phyloP scores from a whole-genome alignment of 192 early-diverging fungal genomes.

The Anaeromyces robustus region DNA sequence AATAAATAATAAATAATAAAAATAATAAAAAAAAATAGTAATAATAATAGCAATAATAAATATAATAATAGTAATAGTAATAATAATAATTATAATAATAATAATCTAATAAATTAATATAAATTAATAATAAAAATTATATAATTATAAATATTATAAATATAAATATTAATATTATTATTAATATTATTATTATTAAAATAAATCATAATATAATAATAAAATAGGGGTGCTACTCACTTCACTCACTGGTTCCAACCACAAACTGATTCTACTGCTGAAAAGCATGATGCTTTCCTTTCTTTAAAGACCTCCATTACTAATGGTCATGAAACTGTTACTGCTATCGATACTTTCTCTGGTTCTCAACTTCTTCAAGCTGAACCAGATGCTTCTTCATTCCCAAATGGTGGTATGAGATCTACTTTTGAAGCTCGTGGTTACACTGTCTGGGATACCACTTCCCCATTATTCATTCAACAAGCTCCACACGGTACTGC shows the following conservation, averaged over 20 bases:
- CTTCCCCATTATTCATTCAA: conserved; percentile 83
- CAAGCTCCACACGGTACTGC: conserved; percentile 79
- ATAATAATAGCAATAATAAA: too few relatives aligned
- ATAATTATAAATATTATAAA: too few relatives aligned
- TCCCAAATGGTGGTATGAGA: conserved; percentile 96
- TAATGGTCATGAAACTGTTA: conserved; percentile 67
- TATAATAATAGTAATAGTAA: too few relatives aligned
- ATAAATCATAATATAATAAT: too few relatives aligned
- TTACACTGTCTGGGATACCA: conserved; percentile 99
- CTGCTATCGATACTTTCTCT: conserved; percentile 88
- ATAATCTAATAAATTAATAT: too few relatives aligned
- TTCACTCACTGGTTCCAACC: conserved; percentile 99
- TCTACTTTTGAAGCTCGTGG: conserved; percentile 98
- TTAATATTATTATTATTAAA: too few relatives aligned
- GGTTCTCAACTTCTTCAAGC: conserved; percentile 94
- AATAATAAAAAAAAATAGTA: too few relatives aligned
- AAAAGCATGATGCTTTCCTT: conserved; percentile 99
- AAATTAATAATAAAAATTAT: too few relatives aligned
- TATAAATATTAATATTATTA: too few relatives aligned
- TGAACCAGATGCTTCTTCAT: conserved; percentile 98
- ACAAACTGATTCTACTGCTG: conserved; percentile 93
- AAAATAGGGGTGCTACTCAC: conserved; percentile 56
- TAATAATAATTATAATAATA: too few relatives aligned
- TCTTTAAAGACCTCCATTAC: conserved; percentile 67
- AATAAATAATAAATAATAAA: too few relatives aligned